These are phyloP conservation scores for Halenospora varia DNA, from an alignment of 495 filamentous ascomycete species.

Conservation along the genomic window DNA sequence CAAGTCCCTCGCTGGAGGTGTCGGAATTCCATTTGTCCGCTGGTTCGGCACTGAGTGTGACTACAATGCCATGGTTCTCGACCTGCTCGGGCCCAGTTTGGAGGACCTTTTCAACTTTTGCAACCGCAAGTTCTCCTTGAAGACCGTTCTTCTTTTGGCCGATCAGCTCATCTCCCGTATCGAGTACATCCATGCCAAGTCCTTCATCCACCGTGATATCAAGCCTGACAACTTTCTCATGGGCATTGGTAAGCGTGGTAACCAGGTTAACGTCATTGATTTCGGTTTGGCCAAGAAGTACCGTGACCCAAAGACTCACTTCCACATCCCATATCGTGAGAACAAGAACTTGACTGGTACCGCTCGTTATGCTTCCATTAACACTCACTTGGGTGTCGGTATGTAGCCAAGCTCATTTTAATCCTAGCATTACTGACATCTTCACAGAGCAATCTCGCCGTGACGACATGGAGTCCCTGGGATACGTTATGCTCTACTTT, in stretches of 20 bases:
- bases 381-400: constrained; percentile 96
- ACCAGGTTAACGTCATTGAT: constrained; percentile 99
- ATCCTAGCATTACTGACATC: constrained; percentile 27
- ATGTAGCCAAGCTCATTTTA: constrained; percentile 28
- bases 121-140: constrained; percentile 99
- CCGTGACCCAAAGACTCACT: constrained; percentile 99
- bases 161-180: constrained; percentile 99
- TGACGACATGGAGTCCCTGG: constrained; percentile 99
- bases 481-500: constrained; percentile 99
- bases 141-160: constrained; percentile 97
- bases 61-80: constrained; percentile 99
- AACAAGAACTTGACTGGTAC: constrained; percentile 99
- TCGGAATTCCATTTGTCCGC: constrained; percentile 98
- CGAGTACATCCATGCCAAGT: constrained; percentile 99
- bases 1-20: constrained; percentile 97
- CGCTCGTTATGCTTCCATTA: constrained; percentile 98
- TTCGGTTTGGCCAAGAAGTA: constrained; percentile 99
- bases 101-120: constrained; percentile 99
- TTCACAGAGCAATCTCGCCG: constrained; percentile 88
- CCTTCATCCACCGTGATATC: constrained; percentile 99
- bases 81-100: constrained; percentile 93
- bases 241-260: constrained; percentile 99
- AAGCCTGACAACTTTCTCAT: constrained; percentile 99
- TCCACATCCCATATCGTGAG: constrained; percentile 99
- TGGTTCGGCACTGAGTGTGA: constrained; percentile 99